Evolutionary conservation across 306 rosid genomes (phyloP), one percentile per base, ranked within the genome.

Genomic region (Begonia masoniana): DNA sequence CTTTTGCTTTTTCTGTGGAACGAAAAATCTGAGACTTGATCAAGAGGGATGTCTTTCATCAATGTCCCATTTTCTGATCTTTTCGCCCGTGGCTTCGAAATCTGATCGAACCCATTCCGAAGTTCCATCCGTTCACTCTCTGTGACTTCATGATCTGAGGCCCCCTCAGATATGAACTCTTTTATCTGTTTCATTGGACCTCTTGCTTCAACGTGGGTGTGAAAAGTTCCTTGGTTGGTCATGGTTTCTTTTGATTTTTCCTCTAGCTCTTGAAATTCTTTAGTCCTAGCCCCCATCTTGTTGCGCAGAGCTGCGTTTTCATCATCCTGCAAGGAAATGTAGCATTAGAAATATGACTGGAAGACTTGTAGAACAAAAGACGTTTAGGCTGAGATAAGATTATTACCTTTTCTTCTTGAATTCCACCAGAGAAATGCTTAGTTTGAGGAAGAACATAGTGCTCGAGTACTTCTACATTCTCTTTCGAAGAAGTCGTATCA

Each of bases 31-130:
- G 96, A 83, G 63, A 67, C 83, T 57, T 76, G 96, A 79, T 92
- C 99, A 10, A 87, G 93, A 16, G 76, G 86, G 59, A 92, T 92
- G 60, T 92, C 99, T 71, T 92, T 92, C 93, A 84, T 81, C 78
- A 67, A 57, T 51, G 68, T 76, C 46, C 79, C 82, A 56, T 64
- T 73, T 26, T 63, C 88, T 42, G 82, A 62, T 74, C 68, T 81
- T 10, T 72, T 66, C 74, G 59, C 74, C 66, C 70, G 67, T 15
- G 26, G 45, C 64, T 62, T 69, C 60, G 36, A 52, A 62, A 62
- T 62, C 24, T 13, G 31, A 9, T 51, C 55, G 66, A 9, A 66
- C 79, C 47, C 26, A 45, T 45, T 55, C 56, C 58, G 4, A 21
- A 21, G 4, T 21, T 2, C 24, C 24, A 21, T 62, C 65, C 53